A percentile compares a stretch with the other conserved stretches of the same genome.
Conservation (phyloP, 306 rosid genomes). For the Prinsepia uniflora region DNA sequence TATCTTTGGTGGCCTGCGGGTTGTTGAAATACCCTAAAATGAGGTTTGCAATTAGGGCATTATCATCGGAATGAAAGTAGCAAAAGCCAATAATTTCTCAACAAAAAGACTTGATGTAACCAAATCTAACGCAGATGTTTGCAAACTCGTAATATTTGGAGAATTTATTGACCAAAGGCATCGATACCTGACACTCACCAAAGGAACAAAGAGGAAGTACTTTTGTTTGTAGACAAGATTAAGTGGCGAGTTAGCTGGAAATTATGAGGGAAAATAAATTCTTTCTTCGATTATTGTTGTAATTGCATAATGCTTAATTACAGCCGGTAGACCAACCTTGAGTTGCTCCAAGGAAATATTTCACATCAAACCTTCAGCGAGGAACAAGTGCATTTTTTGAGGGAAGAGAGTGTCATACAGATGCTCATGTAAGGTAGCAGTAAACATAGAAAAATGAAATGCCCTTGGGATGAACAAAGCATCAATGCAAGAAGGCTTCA, state of each 20-base stretch:
- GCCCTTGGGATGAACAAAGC: neutral
- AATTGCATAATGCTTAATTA: neutral
- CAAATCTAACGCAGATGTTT: neutral
- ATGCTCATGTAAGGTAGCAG: neutral
- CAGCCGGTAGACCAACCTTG: neutral
- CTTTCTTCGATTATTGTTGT: neutral
- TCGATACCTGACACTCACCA: neutral
- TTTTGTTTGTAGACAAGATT: neutral
- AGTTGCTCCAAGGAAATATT: neutral
- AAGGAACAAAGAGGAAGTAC: neutral
- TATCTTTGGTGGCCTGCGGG: conserved; percentile 66
- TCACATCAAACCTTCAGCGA: neutral
- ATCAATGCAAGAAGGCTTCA: neutral
- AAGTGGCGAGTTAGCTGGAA: neutral
- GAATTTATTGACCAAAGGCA: neutral
- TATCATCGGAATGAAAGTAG: conserved; percentile 3
- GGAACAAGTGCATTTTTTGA: neutral
- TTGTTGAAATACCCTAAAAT: conserved; percentile 81
- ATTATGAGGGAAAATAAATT: neutral
- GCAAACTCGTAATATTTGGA: neutral
- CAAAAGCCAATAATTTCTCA: neutral
- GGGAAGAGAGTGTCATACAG: neutral
- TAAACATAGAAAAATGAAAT: neutral
- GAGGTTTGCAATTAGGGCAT: neutral
- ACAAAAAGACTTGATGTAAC: neutral